Base-by-base conservation (phyloP, 345 rosid genomes). In the Abelmoschus esculentus region DNA sequence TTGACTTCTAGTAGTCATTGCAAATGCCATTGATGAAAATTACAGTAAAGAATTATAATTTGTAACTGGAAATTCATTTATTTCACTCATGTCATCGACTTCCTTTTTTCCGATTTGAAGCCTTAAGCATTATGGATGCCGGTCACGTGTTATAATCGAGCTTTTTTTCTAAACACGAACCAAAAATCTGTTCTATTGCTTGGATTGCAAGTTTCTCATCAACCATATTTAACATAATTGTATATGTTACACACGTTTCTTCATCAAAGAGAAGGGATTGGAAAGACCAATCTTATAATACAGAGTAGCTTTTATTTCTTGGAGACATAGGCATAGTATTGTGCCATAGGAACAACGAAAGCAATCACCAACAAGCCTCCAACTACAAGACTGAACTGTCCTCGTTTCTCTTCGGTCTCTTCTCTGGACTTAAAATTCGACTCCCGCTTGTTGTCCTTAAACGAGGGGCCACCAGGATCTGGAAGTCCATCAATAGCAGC, bases 291-390 rank as follows among this genome's bases (percentile, higher is more conserved):
- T 58, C 32, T 38, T 22, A 67, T 46, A 62, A 67, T 26, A 61
- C 13, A 64, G 32, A 50, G 17, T n/a, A 66, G 44, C 31, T 5
- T 60, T 81, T 83, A 90, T 79, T 88, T 93, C 79, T 66, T 87
- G 67, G 98, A 93, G 59, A 93, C 85, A 80, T 93, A 93, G 63
- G 97, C 46, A 77, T 80, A 90, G 79, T 90, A 93, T 68, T 93
- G 96, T 32, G 93, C 97, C 98, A 93, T 93, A 11, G 97, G 98
- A 82, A 91, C 96, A 38, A 91, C 91, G 56, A 91, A 93, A 61
- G 98, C 95, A 80, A 93, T 83, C 70, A 88, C 97, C 80, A 93
- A 84, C 49, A 91, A 77, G 52, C 97, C 96, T 62, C 98, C 98
- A 74, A 93, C 96, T 29, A 93, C 98, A 50, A 93, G 90, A 76